Base-by-base conservation (phyloP, 2,329 filamentous ascomycete genomes). In the Fusarium stilboides region DNA sequence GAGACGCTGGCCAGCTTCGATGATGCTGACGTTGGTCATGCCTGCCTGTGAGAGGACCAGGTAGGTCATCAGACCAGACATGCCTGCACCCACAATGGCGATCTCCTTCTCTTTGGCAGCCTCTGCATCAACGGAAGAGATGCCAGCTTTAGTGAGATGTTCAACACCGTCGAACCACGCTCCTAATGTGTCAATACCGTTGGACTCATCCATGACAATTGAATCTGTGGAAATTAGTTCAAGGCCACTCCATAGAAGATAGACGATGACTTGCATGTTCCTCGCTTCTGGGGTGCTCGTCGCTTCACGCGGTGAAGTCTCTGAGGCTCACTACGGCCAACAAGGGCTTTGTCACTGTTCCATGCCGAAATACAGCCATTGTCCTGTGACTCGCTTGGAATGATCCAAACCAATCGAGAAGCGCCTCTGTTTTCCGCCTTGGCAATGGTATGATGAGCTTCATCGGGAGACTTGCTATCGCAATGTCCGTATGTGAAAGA, bases 171-270 rank as follows among this genome's bases (percentile, higher is more conserved):
- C 42, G 2, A 63, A 63, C 60, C 60, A 63, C 0, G 60, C 43
- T 1, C 60, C 60, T 0, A 63, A 4, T 2, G 28, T 42, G 8
- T 63, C 60, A 0, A 63, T 63, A 1, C 60, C 58, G 26, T 49
- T 57, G 1, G 31, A 28, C 0, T 56, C 37, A 12, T 37, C n/a
- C 60, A 63, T 63, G 3, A 44, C 2, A 5, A 63, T 34, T 0
- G 60, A 12, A 10, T 44, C 60, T 63, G 2, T 4, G 0, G 2
- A 2, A 2, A 0, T 55, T 14, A 4, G 0, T 1, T 4, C 14
- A 1, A 5, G 5, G 0, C 6, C 26, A 28, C 5, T 1, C 10
- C 0, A 0, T 0, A 0, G 2, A 3, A 4, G 2, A 1, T 6
- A 1, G 1, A 4, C 1, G 3, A 3, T 6, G 0, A 8, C 47